Base-by-base conservation (phyloP, 306 rosid species). In the Cicer cuneatum region DNA sequence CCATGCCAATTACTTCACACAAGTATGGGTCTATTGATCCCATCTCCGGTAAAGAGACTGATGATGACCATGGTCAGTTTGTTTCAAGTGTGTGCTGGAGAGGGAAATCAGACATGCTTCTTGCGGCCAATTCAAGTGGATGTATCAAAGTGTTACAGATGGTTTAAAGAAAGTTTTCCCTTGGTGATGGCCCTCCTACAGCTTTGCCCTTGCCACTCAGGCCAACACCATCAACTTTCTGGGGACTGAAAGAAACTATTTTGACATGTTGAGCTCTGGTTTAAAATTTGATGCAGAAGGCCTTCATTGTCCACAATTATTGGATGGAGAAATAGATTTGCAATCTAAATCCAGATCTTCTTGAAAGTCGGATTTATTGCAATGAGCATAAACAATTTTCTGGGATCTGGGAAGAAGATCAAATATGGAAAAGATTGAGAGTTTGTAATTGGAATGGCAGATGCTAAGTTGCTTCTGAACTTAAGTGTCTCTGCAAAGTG, bases 61-160 rank as follows among this genome's bases (percentile, higher is more conserved):
- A 89, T 66, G 97, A 90, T 13, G 91, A 90, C 81, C 89, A 85
- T 56, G 96, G 89, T 24, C 95, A 86, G 74, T 95, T 92, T 78
- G 98, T 95, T 83, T 92, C 99, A 0, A 90, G 98, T 70, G 97
- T 95, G 62, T 95, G 98, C 88, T 95, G 98, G 98, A 95, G 83
- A 84, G 89, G 89, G 78, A 90, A 92, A 72, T 95, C 98, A 33
- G 86, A 89, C 74, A 90, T 78, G 96, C 85, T 92, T 68, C 83
- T 95, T 69, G 96, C 97, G 39, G 93, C 98, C 79, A 95, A 89
- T 83, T 95, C 98, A 80, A 89, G 87, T 35, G 99, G 99, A 66
- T 89, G 96, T 75, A 85, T 95, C 39, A 92, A 92, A 85, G 97
- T 89, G 74, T 78, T 95, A 24, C 90, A 92, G 86, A 79, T 90